These are phyloP conservation scores for Clitoria ternatea DNA, from an alignment of 306 rosid genomes.

Conservation along the genomic window DNA sequence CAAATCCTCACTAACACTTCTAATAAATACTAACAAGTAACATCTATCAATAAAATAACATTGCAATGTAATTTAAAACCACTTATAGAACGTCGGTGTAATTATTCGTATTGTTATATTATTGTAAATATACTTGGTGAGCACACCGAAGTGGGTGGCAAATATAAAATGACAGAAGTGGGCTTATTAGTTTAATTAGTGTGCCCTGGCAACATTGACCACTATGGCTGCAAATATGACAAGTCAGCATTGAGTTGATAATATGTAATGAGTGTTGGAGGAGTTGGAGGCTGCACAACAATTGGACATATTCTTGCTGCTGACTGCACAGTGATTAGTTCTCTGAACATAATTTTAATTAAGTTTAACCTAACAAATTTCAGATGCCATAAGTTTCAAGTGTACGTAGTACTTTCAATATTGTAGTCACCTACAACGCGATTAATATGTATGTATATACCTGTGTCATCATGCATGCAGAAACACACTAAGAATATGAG, in stretches of 20 bases:
- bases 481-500: not conserved
- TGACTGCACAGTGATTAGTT: not conserved
- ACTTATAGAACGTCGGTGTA: too few relatives aligned
- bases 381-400: not conserved
- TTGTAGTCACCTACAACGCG: not conserved
- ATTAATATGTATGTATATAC: not conserved
- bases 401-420: too few relatives aligned
- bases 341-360: not conserved
- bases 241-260: not conserved
- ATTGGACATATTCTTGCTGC: constrained; percentile 4
- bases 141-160: constrained; percentile 17
- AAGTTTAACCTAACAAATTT: not conserved
- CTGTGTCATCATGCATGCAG: not conserved
- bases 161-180: constrained; percentile 7
- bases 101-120: constrained; percentile 13
- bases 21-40: too few relatives aligned
- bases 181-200: constrained; percentile 1
- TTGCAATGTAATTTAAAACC: too few relatives aligned
- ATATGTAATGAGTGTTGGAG: not conserved
- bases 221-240: not conserved
- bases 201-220: not conserved
- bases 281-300: constrained; percentile 7
- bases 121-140: not conserved
- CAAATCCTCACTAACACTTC: too few relatives aligned
- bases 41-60: too few relatives aligned